Evolutionary conservation across 176 grass and related monocot species (phyloP).

Genomic region (Bonia amplexicaulis): DNA sequence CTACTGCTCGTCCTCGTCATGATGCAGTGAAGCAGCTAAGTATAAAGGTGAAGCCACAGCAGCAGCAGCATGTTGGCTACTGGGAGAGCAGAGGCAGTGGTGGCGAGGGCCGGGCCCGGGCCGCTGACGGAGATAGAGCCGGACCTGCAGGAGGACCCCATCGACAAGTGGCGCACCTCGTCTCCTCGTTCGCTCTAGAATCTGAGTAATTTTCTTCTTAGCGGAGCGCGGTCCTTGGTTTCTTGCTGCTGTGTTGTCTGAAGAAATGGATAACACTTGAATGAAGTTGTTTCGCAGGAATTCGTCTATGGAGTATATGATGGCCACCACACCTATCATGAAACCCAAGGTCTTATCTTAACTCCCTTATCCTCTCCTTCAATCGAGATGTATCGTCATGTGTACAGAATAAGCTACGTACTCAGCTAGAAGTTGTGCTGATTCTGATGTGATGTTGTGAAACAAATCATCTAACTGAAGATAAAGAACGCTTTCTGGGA

Average conservation of each 20-base stretch:
- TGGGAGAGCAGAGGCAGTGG: slow-evolving; percentile 19
- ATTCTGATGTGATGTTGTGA: slow-evolving; percentile 31
- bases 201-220: neutral
- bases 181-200: neutral
- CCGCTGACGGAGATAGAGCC: slow-evolving; percentile 74
- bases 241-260: slow-evolving; percentile 8
- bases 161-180: slow-evolving; percentile 60
- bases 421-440: neutral
- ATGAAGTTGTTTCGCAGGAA: slow-evolving; percentile 43
- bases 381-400: neutral
- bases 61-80: slow-evolving; percentile 1
- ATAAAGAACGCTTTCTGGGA: slow-evolving; percentile 75
- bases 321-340: slow-evolving; percentile 70
- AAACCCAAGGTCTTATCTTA: slow-evolving; percentile 46
- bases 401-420: neutral
- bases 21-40: slow-evolving; percentile 12
- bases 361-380: slow-evolving; percentile 1
- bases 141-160: slow-evolving; percentile 69
- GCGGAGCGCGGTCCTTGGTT: neutral
- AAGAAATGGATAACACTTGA: slow-evolving; percentile 9
- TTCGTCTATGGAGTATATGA: slow-evolving; percentile 78
- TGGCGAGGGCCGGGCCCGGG: slow-evolving; percentile 40
- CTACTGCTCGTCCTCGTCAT: slow-evolving; percentile 22
- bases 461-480: slow-evolving; percentile 39
- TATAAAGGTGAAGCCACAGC: slow-evolving; percentile 20